A percentile compares a stretch with the other conserved stretches of the same genome.
phyloP scores from a whole-genome alignment of 139 green algal species.

The Deuterostichococcus epilithicus region DNA sequence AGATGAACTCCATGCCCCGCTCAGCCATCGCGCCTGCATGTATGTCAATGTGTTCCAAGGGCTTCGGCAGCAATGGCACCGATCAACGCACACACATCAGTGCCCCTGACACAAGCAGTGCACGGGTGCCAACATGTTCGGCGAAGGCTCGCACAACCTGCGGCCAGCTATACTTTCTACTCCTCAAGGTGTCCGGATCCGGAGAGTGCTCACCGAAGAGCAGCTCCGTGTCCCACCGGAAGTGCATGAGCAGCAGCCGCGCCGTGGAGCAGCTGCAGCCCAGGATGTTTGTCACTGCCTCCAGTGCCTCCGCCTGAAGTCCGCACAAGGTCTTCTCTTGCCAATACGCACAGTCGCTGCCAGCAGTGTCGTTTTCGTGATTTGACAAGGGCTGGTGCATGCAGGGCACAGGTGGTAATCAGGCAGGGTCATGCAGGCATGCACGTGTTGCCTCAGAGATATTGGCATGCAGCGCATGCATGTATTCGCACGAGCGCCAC shows the following conservation, averaged over 20 bases:
- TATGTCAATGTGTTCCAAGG: no score
- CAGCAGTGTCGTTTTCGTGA: no score
- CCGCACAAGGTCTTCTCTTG: not conserved
- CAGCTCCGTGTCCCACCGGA: slow-evolving; percentile 62
- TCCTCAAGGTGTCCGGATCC: not conserved
- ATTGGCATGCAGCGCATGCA: no score
- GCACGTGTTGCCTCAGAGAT: no score
- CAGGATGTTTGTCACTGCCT: slow-evolving; percentile 53
- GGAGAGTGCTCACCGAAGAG: slow-evolving; percentile 37
- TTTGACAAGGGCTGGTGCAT: no score
- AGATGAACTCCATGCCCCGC: slow-evolving; percentile 35
- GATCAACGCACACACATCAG: no score
- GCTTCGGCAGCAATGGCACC: no score
- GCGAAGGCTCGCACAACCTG: not conserved
- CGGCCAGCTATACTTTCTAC: not conserved
- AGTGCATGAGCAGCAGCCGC: slow-evolving; percentile 68
- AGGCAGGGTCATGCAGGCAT: no score
- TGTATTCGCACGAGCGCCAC: no score
- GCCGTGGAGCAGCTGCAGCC: slow-evolving; percentile 47
- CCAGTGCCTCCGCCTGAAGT: slow-evolving; percentile 55
- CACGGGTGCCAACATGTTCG: not conserved
- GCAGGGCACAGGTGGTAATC: no score
- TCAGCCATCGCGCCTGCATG: slow-evolving; percentile 40
- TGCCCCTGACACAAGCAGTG: not conserved
- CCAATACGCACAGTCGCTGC: no score